A percentile compares a stretch with the other conserved stretches of the same genome.
These are phyloP conservation scores for Acacia crassicarpa DNA, from an alignment of 306 rosid genomes.

Conservation along the genomic window DNA sequence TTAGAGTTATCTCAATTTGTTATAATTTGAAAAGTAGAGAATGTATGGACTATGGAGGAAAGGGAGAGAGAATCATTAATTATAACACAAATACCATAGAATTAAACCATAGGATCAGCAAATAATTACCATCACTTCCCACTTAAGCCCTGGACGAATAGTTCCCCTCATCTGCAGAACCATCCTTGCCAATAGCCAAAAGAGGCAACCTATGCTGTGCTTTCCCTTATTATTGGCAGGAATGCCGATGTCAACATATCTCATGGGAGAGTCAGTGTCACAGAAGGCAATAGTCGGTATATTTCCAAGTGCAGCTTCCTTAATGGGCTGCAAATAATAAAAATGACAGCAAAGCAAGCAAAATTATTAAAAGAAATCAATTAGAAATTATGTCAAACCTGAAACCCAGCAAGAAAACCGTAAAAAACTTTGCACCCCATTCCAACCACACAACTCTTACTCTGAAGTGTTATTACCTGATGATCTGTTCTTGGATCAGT, in stretches of 20 bases:
- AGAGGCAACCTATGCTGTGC: slow-evolving; percentile 71
- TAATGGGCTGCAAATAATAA: slow-evolving; percentile 53
- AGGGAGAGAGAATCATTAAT: neutral
- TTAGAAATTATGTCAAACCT: neutral
- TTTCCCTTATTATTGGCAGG: slow-evolving; percentile 80
- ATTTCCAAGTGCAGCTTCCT: slow-evolving; percentile 73
- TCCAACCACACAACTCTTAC: neutral
- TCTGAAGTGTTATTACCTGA: slow-evolving; percentile 52
- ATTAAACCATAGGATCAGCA: neutral
- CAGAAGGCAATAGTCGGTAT: slow-evolving; percentile 72
- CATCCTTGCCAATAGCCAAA: slow-evolving; percentile 73
- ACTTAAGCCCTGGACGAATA: slow-evolving; percentile 52
- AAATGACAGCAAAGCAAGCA: neutral
- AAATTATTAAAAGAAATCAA: neutral
- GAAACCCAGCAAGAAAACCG: neutral
- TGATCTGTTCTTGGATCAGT: slow-evolving; percentile 96
- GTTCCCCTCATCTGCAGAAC: slow-evolving; percentile 74
- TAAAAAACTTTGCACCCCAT: neutral
- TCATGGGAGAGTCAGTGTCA: slow-evolving; percentile 70
- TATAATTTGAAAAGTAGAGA: neutral
- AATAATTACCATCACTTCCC: slow-evolving; percentile 66
- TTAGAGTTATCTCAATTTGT: neutral
- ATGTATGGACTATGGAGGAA: neutral
- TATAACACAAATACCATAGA: neutral
- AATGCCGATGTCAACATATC: slow-evolving; percentile 69